Conservation (phyloP, 2,329 filamentous ascomycete genomes). For the Ophiostoma fasciatum region DNA sequence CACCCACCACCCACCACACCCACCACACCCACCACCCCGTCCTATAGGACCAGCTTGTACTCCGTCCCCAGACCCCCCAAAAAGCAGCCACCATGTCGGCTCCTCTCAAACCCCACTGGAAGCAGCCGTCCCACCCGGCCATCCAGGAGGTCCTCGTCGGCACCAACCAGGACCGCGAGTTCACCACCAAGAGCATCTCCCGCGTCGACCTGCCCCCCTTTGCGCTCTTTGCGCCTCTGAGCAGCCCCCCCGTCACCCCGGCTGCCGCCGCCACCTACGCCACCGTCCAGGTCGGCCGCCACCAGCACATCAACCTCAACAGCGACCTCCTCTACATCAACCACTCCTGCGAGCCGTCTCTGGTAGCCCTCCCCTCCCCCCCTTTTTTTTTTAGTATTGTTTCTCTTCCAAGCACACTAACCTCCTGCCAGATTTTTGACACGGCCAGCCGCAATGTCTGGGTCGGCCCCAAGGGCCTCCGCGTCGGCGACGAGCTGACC, state of each 20-base stretch:
- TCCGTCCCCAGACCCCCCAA: too few relatives aligned
- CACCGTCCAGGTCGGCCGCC: constrained; percentile 43
- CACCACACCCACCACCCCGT: too few relatives aligned
- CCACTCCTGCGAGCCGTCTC: constrained; percentile 50
- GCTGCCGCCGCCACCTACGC: constrained; percentile 44
- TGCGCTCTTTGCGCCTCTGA: constrained; percentile 50
- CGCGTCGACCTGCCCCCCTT: constrained; percentile 42
- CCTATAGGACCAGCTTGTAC: too few relatives aligned
- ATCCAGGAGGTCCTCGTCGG: constrained; percentile 40
- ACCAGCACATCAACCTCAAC: constrained; percentile 47
- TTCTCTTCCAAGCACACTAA: background rate
- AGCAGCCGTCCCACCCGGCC: constrained; percentile 43
- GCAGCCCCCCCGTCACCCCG: constrained; percentile 46
- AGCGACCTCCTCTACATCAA: constrained; percentile 54
- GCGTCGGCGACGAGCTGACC: constrained; percentile 42
- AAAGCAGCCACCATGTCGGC: too few relatives aligned
- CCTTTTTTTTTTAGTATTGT: background rate
- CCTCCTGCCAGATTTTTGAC: constrained; percentile 38
- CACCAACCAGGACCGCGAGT: constrained; percentile 34
- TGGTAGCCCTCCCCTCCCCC: constrained; percentile 25
- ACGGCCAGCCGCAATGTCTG: constrained; percentile 40
- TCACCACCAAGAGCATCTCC: constrained; percentile 46
- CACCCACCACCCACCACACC: too few relatives aligned
- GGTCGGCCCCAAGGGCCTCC: constrained; percentile 40
- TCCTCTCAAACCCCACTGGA: constrained; percentile 43